phyloP scores from a whole-genome alignment of 495 filamentous ascomycete species.

The Neurospora hispaniola region DNA sequence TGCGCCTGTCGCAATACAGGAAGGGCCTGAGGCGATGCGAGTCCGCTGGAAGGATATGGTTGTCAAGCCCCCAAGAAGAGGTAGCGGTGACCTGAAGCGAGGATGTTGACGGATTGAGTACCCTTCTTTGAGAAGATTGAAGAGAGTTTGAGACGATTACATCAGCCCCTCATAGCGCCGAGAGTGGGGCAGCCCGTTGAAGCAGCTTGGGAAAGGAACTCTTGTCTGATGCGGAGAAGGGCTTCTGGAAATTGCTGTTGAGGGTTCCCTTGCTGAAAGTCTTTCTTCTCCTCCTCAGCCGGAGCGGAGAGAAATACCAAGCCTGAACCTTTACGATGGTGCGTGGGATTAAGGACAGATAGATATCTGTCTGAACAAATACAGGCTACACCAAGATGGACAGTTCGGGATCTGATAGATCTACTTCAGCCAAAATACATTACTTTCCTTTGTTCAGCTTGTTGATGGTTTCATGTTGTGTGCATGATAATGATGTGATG shows the following conservation, averaged over 20 bases:
- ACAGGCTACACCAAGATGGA: constrained; percentile 7
- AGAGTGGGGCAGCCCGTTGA: constrained; percentile 14
- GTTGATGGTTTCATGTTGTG: neutral
- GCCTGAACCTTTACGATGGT: constrained; percentile 4
- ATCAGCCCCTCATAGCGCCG: constrained; percentile 18
- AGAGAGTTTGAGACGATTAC: constrained; percentile 3
- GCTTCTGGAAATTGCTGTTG: constrained; percentile 4
- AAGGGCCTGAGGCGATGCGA: constrained; percentile 10
- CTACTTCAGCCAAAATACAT: neutral
- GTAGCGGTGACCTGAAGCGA: constrained; percentile 10
- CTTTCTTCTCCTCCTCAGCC: neutral
- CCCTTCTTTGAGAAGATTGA: neutral
- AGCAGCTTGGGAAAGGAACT: neutral
- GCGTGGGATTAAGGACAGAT: neutral
- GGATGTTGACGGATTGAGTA: constrained; percentile 1
- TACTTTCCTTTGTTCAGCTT: neutral
- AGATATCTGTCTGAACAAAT: constrained; percentile 1
- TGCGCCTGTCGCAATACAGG: neutral
- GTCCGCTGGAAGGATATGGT: constrained; percentile 6
- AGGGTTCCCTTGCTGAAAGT: constrained; percentile 5
- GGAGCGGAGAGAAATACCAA: neutral
- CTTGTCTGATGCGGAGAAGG: neutral
- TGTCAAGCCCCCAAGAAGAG: neutral
- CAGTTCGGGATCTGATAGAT: neutral
- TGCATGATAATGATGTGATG: neutral